Conservation (phyloP, 257 asterid genomes). For the Jacaranda mimosifolia region DNA sequence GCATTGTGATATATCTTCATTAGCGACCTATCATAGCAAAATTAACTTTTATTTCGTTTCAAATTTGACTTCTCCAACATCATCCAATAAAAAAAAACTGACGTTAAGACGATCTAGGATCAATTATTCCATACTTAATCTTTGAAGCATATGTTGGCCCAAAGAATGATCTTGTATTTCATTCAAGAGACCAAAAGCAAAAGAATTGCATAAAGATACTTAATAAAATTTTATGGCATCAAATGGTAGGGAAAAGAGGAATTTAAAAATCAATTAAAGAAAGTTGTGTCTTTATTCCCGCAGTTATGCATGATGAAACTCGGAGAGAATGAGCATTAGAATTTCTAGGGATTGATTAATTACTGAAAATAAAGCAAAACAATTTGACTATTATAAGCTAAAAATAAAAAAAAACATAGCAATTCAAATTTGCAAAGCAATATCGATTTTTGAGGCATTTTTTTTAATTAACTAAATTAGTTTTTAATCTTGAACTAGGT, state of each 20-base stretch:
- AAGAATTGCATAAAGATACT: background rate
- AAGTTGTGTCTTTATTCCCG: background rate
- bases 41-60: too few relatives aligned
- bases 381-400: background rate
- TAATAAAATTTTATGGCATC: background rate
- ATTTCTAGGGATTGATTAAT: constrained; percentile 28
- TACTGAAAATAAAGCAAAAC: constrained; percentile 11
- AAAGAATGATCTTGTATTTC: background rate
- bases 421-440: constrained; percentile 11
- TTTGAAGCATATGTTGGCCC: constrained; percentile 29
- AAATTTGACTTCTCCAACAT: too few relatives aligned
- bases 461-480: background rate
- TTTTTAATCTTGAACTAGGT: constrained; percentile 5
- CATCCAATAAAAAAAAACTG: too few relatives aligned
- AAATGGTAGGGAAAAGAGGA: too few relatives aligned
- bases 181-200: constrained; percentile 15
- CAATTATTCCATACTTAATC: constrained; percentile 1
- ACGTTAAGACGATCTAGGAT: too few relatives aligned
- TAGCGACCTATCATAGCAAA: too few relatives aligned
- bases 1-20: too few relatives aligned
- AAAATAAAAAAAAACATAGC: too few relatives aligned
- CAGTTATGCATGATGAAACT: background rate
- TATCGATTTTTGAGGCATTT: constrained; percentile 2
- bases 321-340: background rate
- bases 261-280: too few relatives aligned